Conservation (phyloP, 2,329 filamentous ascomycete species). For the Colletotrichum magnum region DNA sequence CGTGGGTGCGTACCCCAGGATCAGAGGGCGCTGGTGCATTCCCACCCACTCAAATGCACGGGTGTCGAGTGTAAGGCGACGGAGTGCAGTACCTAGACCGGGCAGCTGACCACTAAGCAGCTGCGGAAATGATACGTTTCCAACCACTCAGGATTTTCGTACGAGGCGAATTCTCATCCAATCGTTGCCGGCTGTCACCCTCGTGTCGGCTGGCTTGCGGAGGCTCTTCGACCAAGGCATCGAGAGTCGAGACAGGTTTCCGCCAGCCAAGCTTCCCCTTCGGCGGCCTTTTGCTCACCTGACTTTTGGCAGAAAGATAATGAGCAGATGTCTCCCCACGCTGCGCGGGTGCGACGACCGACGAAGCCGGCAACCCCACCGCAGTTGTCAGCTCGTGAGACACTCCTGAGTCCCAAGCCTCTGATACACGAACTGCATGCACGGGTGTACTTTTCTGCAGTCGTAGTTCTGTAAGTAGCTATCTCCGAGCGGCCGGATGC, state of each 20-base stretch:
- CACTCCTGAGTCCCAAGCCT: constrained; percentile 35
- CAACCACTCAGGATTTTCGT: constrained; percentile 40
- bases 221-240: background rate
- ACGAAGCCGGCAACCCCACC: constrained; percentile 34
- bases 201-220: background rate
- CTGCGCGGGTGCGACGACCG: constrained; percentile 27
- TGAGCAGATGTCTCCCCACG: constrained; percentile 27
- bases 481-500: constrained; percentile 41
- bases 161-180: constrained; percentile 35
- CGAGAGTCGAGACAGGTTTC: no score
- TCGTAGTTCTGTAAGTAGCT: constrained; percentile 39
- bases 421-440: constrained; percentile 37
- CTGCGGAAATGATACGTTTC: constrained; percentile 29
- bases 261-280: constrained; percentile 7
- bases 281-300: constrained; percentile 7
- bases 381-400: constrained; percentile 37
- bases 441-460: constrained; percentile 31
- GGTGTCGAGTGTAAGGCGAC: background rate
- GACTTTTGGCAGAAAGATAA: constrained; percentile 7
- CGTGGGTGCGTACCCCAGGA: background rate
- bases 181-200: constrained; percentile 21
- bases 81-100: background rate
- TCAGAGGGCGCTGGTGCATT: constrained; percentile 14
- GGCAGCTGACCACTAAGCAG: constrained; percentile 40
- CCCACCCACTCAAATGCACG: constrained; percentile 25